A percentile compares a stretch with the other conserved stretches of the same genome.
Evolutionary conservation across 257 asterid species (phyloP).

Genomic region (Nicotiana undulata): DNA sequence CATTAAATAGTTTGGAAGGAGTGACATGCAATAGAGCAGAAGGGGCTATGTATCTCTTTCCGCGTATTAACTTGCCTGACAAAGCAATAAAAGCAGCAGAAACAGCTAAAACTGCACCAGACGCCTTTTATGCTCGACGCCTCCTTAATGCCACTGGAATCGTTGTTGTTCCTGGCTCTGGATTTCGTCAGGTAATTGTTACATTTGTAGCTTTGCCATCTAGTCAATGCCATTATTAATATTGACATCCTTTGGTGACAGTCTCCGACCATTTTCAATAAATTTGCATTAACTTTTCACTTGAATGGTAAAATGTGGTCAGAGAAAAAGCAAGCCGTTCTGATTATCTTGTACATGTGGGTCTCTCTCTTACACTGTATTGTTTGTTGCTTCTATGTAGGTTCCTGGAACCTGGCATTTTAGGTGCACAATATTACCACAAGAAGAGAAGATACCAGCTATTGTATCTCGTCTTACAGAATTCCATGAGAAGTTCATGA

Average conservation of each 20-base stretch:
- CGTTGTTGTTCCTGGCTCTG: conserved; percentile 97
- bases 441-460: conserved; percentile 83
- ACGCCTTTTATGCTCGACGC: conserved; percentile 56
- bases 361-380: not conserved
- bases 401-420: conserved; percentile 91
- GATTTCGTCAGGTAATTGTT: conserved; percentile 75
- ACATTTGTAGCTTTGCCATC: not conserved
- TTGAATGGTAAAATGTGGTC: not conserved
- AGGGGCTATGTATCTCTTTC: conserved; percentile 98
- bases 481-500: conserved; percentile 73
- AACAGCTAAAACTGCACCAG: conserved; percentile 62
- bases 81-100: conserved; percentile 87
- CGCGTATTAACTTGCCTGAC: conserved; percentile 58
- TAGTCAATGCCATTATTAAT: not conserved
- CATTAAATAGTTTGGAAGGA: conserved; percentile 79
- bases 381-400: conserved; percentile 19
- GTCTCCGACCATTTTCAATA: not conserved
- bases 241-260: not conserved
- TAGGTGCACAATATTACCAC: conserved; percentile 93
- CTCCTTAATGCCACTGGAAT: conserved; percentile 91
- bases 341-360: not conserved
- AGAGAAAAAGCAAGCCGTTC: not conserved
- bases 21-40: conserved; percentile 93
- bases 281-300: not conserved
- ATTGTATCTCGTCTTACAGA: conserved; percentile 62